These are phyloP conservation scores for Lactarius hatsudake DNA, from an alignment of 768 basidiomycete genomes.

Conservation along the genomic window DNA sequence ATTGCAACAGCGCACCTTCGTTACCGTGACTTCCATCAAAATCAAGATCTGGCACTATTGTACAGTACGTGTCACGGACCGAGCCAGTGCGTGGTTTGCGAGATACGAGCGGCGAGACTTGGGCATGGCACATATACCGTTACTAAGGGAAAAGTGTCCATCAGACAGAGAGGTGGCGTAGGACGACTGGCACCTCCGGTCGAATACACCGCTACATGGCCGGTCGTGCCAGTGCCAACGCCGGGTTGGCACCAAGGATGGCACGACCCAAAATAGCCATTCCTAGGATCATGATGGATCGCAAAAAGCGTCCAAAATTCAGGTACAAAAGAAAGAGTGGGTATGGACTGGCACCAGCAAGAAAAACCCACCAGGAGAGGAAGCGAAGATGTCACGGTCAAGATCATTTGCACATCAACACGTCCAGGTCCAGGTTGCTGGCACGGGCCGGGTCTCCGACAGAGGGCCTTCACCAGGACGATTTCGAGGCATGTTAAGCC, in stretches of 20 bases:
- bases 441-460: not conserved
- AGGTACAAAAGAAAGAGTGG: not conserved
- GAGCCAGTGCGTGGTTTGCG: not conserved
- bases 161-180: not conserved
- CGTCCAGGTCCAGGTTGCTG: not conserved
- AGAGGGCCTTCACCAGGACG: not conserved
- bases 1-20: not conserved
- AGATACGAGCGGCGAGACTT: not conserved
- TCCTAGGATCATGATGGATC: not conserved
- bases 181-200: not conserved
- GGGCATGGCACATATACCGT: not conserved
- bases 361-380: not conserved
- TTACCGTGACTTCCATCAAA: not conserved
- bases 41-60: not conserved
- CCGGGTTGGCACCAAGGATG: not conserved
- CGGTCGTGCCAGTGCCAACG: not conserved
- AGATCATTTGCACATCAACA: not conserved
- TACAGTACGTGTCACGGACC: not conserved
- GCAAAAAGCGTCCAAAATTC: not conserved
- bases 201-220: not conserved
- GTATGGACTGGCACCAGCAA: not conserved
- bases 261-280: not conserved
- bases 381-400: not conserved
- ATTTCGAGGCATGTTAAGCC: slow-evolving; percentile 5
- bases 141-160: not conserved